phyloP scores from a whole-genome alignment of 176 grass and related monocot species.

The Pontederia paniculata region DNA sequence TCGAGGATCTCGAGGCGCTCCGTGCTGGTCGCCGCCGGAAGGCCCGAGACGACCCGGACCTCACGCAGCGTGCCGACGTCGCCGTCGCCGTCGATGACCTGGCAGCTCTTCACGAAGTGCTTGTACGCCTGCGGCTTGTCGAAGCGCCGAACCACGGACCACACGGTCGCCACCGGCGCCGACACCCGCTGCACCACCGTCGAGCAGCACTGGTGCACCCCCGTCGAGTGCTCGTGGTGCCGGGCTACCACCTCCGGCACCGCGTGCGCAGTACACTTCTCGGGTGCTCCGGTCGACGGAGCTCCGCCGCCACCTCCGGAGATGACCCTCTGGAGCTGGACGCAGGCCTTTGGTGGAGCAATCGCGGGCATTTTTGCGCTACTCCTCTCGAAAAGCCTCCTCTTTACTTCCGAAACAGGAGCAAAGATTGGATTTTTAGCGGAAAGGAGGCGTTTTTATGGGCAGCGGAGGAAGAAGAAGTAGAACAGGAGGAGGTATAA shows the following conservation, averaged over 20 bases:
- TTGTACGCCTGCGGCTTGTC: conserved; percentile 18
- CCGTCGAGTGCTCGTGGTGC: conserved; percentile 16
- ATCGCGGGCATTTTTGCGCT: conserved; percentile 44
- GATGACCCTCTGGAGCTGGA: conserved; percentile 17
- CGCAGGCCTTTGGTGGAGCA: conserved; percentile 38
- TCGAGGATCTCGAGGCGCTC: conserved; percentile 18
- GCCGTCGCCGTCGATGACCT: conserved; percentile 10
- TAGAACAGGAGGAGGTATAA: too few species aligned
- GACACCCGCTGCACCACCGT: conserved; percentile 10
- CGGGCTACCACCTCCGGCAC: conserved; percentile 7
- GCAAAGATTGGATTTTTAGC: background rate
- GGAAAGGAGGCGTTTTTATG: too few species aligned
- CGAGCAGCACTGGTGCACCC: conserved; percentile 14
- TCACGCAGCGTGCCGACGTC: conserved; percentile 11
- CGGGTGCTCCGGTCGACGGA: background rate
- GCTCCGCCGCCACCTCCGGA: background rate
- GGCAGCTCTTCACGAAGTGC: conserved; percentile 19
- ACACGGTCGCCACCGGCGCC: conserved; percentile 3
- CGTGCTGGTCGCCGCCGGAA: conserved; percentile 11
- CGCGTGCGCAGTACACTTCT: conserved; percentile 12
- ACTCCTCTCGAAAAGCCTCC: background rate
- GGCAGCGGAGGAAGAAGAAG: too few species aligned
- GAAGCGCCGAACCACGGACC: conserved; percentile 13
- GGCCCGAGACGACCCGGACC: conserved; percentile 3
- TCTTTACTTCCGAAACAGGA: background rate